phyloP scores from a whole-genome alignment of 2,329 filamentous ascomycete genomes.

The Ceratocystis papillata region DNA sequence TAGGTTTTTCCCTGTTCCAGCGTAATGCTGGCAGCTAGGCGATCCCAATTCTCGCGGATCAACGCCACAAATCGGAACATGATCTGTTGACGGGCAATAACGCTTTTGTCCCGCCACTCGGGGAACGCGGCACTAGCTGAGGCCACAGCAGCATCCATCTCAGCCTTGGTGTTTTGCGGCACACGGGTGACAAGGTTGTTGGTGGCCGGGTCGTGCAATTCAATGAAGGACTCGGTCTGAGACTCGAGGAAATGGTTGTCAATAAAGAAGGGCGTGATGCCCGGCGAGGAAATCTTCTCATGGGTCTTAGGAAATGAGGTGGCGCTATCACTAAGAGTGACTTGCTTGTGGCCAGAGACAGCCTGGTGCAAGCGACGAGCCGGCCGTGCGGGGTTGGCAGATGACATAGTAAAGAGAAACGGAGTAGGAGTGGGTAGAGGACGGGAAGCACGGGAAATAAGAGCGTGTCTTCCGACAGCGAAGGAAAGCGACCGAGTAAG shows the following conservation, averaged over 20 bases:
- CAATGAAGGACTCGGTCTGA: constrained; percentile 59
- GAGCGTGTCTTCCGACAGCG: constrained; percentile 13
- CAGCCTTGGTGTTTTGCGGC: constrained; percentile 67
- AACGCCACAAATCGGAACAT: constrained; percentile 78
- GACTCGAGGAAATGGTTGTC: constrained; percentile 69
- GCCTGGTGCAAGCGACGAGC: constrained; percentile 43
- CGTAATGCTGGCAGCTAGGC: constrained; percentile 72
- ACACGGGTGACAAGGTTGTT: constrained; percentile 78
- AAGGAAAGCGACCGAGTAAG: constrained; percentile 15
- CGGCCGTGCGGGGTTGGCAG: constrained; percentile 34
- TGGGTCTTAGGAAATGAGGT: constrained; percentile 59
- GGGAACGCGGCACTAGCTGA: constrained; percentile 67
- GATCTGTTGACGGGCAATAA: constrained; percentile 67
- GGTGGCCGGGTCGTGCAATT: constrained; percentile 71
- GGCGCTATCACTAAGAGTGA: constrained; percentile 44
- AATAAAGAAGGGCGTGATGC: constrained; percentile 69
- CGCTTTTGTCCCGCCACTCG: constrained; percentile 59
- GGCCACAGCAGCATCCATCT: constrained; percentile 63
- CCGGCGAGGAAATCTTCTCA: constrained; percentile 54
- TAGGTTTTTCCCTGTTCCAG: constrained; percentile 85
- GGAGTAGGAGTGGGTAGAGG: constrained; percentile 6
- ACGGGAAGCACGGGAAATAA: constrained; percentile 12
- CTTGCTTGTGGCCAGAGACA: constrained; percentile 25
- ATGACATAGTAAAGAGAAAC: constrained; percentile 22
- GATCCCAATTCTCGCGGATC: constrained; percentile 76